These are phyloP conservation scores for Xylaria flabelliformis DNA, from an alignment of 495 filamentous ascomycete species.

Conservation along the genomic window DNA sequence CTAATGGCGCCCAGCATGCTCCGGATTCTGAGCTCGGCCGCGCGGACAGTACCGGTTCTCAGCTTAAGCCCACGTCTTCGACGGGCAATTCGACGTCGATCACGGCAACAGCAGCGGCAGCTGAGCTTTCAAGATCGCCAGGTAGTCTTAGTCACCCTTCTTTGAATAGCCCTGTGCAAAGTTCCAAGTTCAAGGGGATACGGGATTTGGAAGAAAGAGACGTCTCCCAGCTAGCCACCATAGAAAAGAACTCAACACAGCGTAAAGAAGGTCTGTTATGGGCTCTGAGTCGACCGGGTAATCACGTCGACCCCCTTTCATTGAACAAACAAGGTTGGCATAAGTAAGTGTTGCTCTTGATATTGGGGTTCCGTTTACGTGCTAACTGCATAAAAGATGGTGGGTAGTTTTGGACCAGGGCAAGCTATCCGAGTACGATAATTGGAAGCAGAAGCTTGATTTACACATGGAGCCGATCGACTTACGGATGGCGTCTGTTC, in stretches of 20 bases:
- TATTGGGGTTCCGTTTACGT: background rate
- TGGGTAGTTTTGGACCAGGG: slow-evolving; percentile 98
- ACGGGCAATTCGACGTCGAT: slow-evolving; percentile 39
- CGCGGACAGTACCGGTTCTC: slow-evolving; percentile 74
- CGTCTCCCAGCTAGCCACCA: slow-evolving; percentile 49
- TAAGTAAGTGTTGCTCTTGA: slow-evolving; percentile 70
- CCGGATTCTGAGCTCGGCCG: slow-evolving; percentile 72
- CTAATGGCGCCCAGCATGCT: slow-evolving; percentile 52
- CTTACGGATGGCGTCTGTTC: slow-evolving; percentile 93
- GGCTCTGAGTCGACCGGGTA: slow-evolving; percentile 91
- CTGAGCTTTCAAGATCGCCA: slow-evolving; percentile 52
- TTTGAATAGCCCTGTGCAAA: slow-evolving; percentile 59
- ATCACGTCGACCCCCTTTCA: slow-evolving; percentile 91
- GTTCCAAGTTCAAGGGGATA: slow-evolving; percentile 81
- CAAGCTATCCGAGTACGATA: slow-evolving; percentile 95
- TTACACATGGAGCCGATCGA: slow-evolving; percentile 99
- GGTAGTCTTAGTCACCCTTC: slow-evolving; percentile 46
- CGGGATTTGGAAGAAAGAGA: slow-evolving; percentile 88
- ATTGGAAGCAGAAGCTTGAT: slow-evolving; percentile 98
- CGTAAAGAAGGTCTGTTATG: slow-evolving; percentile 92
- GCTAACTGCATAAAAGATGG: slow-evolving; percentile 64
- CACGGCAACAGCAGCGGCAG: slow-evolving; percentile 31
- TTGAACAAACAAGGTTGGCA: slow-evolving; percentile 99
- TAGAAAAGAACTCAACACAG: slow-evolving; percentile 59
- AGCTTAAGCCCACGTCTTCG: slow-evolving; percentile 57